Evolutionary conservation across 345 rosid species (phyloP).

Genomic region (Psidium guajava): DNA sequence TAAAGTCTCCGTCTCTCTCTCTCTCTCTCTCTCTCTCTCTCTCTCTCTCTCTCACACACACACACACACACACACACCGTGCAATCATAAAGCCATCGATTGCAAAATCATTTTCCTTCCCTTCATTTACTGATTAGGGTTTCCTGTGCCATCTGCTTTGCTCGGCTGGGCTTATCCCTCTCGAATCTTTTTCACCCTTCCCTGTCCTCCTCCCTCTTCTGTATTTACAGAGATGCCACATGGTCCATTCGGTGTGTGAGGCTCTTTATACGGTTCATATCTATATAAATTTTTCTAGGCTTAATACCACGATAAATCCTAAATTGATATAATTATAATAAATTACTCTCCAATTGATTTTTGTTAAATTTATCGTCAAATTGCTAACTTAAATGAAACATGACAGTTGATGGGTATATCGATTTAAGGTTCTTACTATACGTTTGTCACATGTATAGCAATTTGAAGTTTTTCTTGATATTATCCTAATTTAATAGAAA

Average conservation of each 20-base stretch:
- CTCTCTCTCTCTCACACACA: neutral
- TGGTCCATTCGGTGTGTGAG: neutral
- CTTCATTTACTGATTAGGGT: neutral
- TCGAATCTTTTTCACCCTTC: too few relatives aligned
- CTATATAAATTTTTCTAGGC: too few relatives aligned
- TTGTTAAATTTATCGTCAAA: too few relatives aligned
- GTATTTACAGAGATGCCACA: neutral
- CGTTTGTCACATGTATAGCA: too few relatives aligned
- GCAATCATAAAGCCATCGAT: slow-evolving; percentile 30
- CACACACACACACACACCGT: neutral
- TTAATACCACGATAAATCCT: too few relatives aligned
- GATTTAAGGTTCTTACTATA: too few relatives aligned
- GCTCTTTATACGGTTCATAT: neutral
- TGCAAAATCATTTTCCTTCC: slow-evolving; percentile 17
- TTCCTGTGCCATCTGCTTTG: neutral
- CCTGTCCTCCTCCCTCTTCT: neutral
- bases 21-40: neutral
- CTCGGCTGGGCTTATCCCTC: neutral
- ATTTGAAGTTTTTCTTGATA: too few relatives aligned
- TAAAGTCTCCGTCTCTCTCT: neutral
- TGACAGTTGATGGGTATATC: too few relatives aligned
- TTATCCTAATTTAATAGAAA: too few relatives aligned
- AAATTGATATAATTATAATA: accelerated
- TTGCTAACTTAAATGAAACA: too few relatives aligned
- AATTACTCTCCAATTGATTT: too few relatives aligned